Conservation (phyloP, 345 rosid species). For the Syzygium aromaticum region DNA sequence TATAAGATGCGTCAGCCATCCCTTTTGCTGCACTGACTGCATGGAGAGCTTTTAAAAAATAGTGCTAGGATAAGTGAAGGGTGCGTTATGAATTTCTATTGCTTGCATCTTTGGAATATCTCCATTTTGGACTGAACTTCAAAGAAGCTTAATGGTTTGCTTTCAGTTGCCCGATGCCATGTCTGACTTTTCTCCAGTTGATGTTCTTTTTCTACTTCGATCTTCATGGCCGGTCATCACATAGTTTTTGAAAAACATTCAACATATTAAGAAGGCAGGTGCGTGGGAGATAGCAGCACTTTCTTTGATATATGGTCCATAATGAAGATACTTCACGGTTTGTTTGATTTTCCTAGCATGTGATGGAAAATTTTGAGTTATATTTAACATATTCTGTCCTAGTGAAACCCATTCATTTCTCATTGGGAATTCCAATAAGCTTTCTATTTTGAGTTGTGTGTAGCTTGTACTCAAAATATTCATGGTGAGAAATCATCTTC, state of each 20-base stretch:
- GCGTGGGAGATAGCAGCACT: not conserved
- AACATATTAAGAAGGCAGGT: not conserved
- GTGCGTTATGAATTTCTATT: slow-evolving; percentile 26
- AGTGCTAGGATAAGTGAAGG: slow-evolving; percentile 84
- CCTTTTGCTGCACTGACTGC: slow-evolving; percentile 96
- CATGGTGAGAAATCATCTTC: not conserved
- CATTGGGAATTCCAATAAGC: not conserved
- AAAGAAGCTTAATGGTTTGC: not conserved
- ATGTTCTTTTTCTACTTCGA: not conserved
- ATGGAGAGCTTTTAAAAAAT: slow-evolving; percentile 80
- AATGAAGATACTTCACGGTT: not conserved
- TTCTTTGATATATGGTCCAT: not conserved
- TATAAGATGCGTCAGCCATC: too few species aligned
- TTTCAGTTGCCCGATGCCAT: not conserved
- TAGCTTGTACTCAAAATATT: not conserved
- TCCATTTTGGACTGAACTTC: not conserved
- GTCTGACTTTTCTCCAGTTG: not conserved
- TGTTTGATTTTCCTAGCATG: not conserved
- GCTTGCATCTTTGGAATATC: not conserved
- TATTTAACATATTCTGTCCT: not conserved
- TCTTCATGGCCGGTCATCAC: not conserved
- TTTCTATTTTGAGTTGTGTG: not conserved
- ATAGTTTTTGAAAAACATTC: not conserved
- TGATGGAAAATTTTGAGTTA: not conserved
- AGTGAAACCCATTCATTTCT: not conserved